These are phyloP conservation scores for Candida ovalis DNA, from an alignment of 805 yeast species.

Conservation along the genomic window DNA sequence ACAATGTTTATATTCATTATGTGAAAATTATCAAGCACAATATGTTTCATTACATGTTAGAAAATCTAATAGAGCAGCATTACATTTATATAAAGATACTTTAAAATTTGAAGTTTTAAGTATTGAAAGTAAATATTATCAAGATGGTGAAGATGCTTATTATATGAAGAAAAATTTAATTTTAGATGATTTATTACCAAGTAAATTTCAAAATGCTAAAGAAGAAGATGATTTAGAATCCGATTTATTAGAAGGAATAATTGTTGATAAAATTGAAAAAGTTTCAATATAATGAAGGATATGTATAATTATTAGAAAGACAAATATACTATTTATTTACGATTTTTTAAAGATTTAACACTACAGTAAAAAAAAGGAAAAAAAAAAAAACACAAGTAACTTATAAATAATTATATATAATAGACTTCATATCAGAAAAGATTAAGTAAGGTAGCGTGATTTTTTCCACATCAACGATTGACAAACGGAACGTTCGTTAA, in stretches of 20 bases:
- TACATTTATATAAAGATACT: slow-evolving; percentile 85
- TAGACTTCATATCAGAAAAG: slow-evolving; percentile 48
- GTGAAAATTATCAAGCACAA: slow-evolving; percentile 76
- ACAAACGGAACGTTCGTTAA: slow-evolving; percentile 29
- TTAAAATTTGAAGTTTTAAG: slow-evolving; percentile 76
- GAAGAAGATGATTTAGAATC: slow-evolving; percentile 53
- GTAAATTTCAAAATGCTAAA: slow-evolving; percentile 44
- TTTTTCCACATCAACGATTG: slow-evolving; percentile 93
- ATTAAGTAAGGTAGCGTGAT: slow-evolving; percentile 89
- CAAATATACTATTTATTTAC: neutral
- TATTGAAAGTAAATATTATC: slow-evolving; percentile 86
- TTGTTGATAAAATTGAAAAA: slow-evolving; percentile 8
- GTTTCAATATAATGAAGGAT: slow-evolving; percentile 5
- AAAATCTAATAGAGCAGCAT: slow-evolving; percentile 88
- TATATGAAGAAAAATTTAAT: slow-evolving; percentile 77
- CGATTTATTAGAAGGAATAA: slow-evolving; percentile 40
- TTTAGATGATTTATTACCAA: slow-evolving; percentile 59
- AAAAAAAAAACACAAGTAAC: neutral
- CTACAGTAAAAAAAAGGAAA: neutral
- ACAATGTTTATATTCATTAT: slow-evolving; percentile 69
- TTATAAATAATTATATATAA: neutral
- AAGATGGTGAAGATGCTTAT: slow-evolving; percentile 97
- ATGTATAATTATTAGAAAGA: neutral
- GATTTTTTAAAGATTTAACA: too few relatives aligned
- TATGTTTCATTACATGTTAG: slow-evolving; percentile 92